phyloP scores from a whole-genome alignment of 2,329 filamentous ascomycete genomes.

The Aureobasidium sp. region DNA sequence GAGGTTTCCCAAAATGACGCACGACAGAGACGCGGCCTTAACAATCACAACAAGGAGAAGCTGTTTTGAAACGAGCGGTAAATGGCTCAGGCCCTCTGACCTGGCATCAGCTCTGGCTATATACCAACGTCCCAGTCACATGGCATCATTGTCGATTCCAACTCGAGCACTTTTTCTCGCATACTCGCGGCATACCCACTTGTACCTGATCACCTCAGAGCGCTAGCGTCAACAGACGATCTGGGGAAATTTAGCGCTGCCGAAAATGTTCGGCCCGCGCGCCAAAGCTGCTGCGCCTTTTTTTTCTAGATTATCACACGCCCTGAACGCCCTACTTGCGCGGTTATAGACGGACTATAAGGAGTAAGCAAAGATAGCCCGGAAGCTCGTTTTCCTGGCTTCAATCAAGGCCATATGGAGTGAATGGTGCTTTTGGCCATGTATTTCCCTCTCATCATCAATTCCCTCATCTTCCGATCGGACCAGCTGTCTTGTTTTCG shows the following conservation, averaged over 20 bases:
- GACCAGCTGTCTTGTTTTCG: neutral
- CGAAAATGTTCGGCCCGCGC: slow-evolving; percentile 8
- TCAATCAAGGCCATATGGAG: neutral
- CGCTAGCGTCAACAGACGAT: slow-evolving; percentile 6
- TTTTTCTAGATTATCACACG: neutral
- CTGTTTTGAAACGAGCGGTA: neutral
- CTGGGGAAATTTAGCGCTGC: slow-evolving; percentile 12
- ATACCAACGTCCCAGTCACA: slow-evolving; percentile 11
- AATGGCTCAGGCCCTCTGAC: slow-evolving; percentile 9
- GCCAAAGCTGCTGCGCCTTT: slow-evolving; percentile 10
- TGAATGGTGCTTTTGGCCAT: neutral
- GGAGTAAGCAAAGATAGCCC: neutral
- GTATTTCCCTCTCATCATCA: neutral
- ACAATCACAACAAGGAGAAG: neutral
- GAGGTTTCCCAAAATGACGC: neutral
- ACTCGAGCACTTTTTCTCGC: slow-evolving; percentile 3
- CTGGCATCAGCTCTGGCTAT: slow-evolving; percentile 3
- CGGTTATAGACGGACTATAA: neutral
- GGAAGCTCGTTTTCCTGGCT: neutral
- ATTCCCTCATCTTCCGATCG: neutral
- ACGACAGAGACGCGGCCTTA: neutral
- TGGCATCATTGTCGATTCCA: slow-evolving; percentile 9
- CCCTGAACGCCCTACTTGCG: neutral
- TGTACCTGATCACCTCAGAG: slow-evolving; percentile 8
- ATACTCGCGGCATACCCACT: slow-evolving; percentile 12